Evolutionary conservation across 345 rosid genomes (phyloP).

Genomic region (Brassica napus): Da-Ae NC_063447.1:51869501-51870000

Average conservation of each 20-base stretch:
- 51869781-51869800: neutral
- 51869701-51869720: slow-evolving; percentile 99
- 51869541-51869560: slow-evolving; percentile 88
- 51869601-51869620: neutral
- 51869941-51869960: neutral
- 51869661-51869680: slow-evolving; percentile 24
- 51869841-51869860: slow-evolving; percentile 89
- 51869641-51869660: neutral
- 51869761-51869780: neutral
- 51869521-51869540: slow-evolving; percentile 97
- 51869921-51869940: slow-evolving; percentile 40
- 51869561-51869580: slow-evolving; percentile 93
- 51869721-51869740: slow-evolving; percentile 91
- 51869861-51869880: slow-evolving; percentile 99
- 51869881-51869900: slow-evolving; percentile 98
- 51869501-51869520: slow-evolving; percentile 86
- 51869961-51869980: neutral
- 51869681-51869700: slow-evolving; percentile 95
- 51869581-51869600: slow-evolving; percentile 97
- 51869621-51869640: too few species aligned
- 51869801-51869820: neutral
- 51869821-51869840: slow-evolving; percentile 33
- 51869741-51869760: slow-evolving; percentile 93
- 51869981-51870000: slow-evolving; percentile 4
- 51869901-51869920: slow-evolving; percentile 99